These are phyloP conservation scores for Corynespora cassiicola DNA, from an alignment of 2,329 filamentous ascomycete species.

Conservation along the genomic window DNA sequence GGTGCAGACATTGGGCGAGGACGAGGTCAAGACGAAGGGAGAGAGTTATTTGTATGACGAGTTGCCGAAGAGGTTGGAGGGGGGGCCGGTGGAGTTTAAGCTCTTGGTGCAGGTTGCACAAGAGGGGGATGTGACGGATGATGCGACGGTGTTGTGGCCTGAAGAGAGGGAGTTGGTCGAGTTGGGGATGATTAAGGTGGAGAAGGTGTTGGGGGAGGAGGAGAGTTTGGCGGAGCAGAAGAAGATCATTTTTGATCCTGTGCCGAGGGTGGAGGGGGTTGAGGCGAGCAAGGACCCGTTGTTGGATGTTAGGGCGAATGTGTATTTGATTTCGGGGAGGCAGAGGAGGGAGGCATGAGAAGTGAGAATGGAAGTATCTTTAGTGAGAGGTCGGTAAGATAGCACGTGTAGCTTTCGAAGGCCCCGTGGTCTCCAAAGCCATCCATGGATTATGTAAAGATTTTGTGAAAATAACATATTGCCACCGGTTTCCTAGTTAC, in stretches of 20 bases:
- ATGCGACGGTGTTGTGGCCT: conserved; percentile 61
- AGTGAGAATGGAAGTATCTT: neutral
- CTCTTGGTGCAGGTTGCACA: conserved; percentile 59
- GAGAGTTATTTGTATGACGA: conserved; percentile 59
- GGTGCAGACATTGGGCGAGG: conserved; percentile 46
- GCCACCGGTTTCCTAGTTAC: too few relatives aligned
- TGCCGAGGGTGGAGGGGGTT: conserved; percentile 62
- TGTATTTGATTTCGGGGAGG: conserved; percentile 63
- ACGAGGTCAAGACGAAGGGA: conserved; percentile 46
- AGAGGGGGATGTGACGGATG: conserved; percentile 55
- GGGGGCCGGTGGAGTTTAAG: conserved; percentile 52
- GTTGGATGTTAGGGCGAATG: conserved; percentile 60
- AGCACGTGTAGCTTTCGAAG: too few relatives aligned
- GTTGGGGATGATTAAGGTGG: conserved; percentile 57
- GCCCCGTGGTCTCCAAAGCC: too few relatives aligned
- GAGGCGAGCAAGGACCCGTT: conserved; percentile 62
- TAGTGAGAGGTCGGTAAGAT: too few relatives aligned
- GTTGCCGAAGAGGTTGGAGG: conserved; percentile 45
- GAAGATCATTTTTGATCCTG: conserved; percentile 64
- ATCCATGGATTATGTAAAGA: too few relatives aligned
- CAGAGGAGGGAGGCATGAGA: conserved; percentile 55
- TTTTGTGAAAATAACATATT: too few relatives aligned
- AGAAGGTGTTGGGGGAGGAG: conserved; percentile 48
- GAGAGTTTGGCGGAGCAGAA: conserved; percentile 56
- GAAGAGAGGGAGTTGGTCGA: conserved; percentile 58